A percentile compares a stretch with the other conserved stretches of the same genome.
phyloP scores from a whole-genome alignment of 2,329 filamentous ascomycete species.

The Fusarium oxysporum region DNA sequence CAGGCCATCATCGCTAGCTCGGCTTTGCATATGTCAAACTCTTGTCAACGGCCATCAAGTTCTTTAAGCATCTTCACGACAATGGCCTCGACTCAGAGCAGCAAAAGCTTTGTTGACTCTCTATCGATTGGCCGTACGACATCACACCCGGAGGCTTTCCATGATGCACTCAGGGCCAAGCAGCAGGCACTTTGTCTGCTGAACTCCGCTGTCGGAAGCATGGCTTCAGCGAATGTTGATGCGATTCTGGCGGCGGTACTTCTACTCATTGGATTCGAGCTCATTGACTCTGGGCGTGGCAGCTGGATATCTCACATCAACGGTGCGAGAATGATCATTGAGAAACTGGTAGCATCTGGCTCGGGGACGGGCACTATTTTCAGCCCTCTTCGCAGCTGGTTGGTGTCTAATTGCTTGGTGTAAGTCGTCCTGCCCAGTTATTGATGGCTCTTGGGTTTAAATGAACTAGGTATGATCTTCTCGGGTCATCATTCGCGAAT shows the following conservation, averaged over 20 bases:
- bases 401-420: not conserved
- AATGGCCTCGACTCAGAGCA: not conserved
- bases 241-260: not conserved
- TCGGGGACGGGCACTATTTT: not conserved
- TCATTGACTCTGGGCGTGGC: not conserved
- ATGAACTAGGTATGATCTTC: not conserved
- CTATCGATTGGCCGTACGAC: not conserved
- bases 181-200: not conserved
- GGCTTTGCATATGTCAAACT: not conserved
- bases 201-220: not conserved
- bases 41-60: not conserved
- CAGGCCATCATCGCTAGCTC: not conserved
- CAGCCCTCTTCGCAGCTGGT: not conserved
- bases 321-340: not conserved
- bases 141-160: not conserved
- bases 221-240: not conserved
- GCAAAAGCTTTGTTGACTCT: rapidly evolving
- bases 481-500: not conserved
- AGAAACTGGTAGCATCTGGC: not conserved
- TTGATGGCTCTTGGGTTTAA: rapidly evolving
- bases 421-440: rapidly evolving
- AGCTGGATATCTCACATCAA: not conserved
- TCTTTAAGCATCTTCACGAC: not conserved
- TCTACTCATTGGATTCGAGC: not conserved
- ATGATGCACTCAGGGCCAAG: not conserved